These are phyloP conservation scores for Podospora anserina DNA, from an alignment of 495 filamentous ascomycete genomes.

Conservation along the genomic window DNA sequence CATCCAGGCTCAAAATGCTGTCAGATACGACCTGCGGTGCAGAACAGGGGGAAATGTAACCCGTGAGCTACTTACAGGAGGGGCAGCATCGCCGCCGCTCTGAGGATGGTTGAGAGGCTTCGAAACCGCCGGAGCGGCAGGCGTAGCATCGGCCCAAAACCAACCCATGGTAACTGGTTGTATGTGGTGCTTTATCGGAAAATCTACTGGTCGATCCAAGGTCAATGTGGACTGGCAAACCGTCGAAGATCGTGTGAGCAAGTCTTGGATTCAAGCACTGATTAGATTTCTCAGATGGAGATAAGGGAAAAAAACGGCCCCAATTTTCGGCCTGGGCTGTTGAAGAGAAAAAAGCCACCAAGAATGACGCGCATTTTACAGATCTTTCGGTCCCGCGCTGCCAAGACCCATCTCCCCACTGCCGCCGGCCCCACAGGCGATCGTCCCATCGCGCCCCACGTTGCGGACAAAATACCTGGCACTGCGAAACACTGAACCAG, in stretches of 20 bases:
- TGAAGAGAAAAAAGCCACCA: not conserved
- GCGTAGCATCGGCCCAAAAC: slow-evolving; percentile 86
- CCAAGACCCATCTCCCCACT: slow-evolving; percentile 2
- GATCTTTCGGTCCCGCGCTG: not conserved
- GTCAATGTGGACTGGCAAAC: not conserved
- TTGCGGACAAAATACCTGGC: no score
- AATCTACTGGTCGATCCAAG: not conserved
- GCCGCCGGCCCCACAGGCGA: not conserved
- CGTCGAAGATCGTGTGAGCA: not conserved
- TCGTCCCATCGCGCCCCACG: not conserved
- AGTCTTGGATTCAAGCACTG: not conserved
- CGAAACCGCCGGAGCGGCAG: slow-evolving; percentile 39
- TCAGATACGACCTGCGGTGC: not conserved
- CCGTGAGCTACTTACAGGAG: slow-evolving; percentile 60
- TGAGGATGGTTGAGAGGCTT: slow-evolving; percentile 25
- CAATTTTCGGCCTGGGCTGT: slow-evolving; percentile 6
- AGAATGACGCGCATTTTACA: slow-evolving; percentile 21
- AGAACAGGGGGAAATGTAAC: not conserved
- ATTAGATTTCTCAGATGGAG: not conserved
- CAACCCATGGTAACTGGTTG: slow-evolving; percentile 68
- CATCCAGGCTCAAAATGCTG: slow-evolving; percentile 63
- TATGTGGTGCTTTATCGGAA: not conserved
- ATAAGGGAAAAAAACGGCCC: slow-evolving; percentile 20
- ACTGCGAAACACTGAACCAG: no score
- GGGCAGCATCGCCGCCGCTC: slow-evolving; percentile 45